Conservation (phyloP, 257 asterid species). For the Sherardia arvensis region DNA sequence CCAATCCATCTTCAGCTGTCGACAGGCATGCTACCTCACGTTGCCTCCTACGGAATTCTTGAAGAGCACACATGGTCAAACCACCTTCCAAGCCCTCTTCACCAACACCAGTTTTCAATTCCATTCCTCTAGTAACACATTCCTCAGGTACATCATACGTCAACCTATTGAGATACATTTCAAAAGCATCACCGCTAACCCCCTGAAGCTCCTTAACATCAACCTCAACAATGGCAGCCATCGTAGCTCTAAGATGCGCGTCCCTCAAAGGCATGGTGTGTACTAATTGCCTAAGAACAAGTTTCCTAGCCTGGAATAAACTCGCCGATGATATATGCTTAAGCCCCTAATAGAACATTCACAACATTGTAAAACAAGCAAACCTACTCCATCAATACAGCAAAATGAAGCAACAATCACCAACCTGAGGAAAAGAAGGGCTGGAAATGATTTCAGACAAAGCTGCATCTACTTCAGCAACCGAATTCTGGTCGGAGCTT, state of each 20-base stretch:
- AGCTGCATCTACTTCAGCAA: conserved; percentile 47
- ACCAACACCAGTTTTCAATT: conserved; percentile 13
- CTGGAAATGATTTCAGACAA: conserved; percentile 36
- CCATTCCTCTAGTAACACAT: conserved; percentile 12
- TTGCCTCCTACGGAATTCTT: conserved; percentile 44
- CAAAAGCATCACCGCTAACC: conserved; percentile 22
- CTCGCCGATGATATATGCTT: conserved; percentile 34
- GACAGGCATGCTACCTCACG: conserved; percentile 33
- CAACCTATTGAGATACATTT: conserved; percentile 31
- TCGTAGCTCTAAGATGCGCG: conserved; percentile 44
- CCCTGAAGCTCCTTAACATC: conserved; percentile 33
- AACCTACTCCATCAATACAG: background rate
- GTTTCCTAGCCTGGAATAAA: conserved; percentile 38
- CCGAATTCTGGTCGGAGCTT: conserved; percentile 38
- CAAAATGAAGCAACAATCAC: background rate
- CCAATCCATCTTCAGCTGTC: conserved; percentile 38
- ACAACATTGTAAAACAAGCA: background rate
- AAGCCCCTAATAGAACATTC: conserved; percentile 43
- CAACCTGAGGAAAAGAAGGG: conserved; percentile 57
- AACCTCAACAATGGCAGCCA: conserved; percentile 49
- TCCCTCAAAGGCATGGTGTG: conserved; percentile 58
- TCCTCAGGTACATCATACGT: conserved; percentile 16
- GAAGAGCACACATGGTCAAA: conserved; percentile 30
- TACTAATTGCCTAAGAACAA: conserved; percentile 40
- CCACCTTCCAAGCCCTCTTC: conserved; percentile 20